Conservation (phyloP, 169 alveolate genomes). For the Babesia sp. region DNA sequence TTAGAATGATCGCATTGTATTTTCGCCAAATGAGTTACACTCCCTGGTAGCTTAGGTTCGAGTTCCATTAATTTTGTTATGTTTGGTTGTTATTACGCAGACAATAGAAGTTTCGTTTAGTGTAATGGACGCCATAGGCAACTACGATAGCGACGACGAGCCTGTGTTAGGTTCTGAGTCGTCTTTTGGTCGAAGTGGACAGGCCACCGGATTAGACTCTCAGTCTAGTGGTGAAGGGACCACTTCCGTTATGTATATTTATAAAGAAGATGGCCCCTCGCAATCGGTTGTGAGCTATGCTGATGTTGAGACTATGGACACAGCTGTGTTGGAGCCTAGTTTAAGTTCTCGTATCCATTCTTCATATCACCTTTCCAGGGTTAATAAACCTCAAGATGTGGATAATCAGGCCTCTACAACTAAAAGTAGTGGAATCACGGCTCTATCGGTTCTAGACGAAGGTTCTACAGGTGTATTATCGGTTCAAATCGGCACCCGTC, state of each 20-base stretch:
- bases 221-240: too few species aligned
- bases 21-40: too few species aligned
- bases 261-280: slow-evolving; percentile 1
- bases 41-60: too few species aligned
- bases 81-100: too few species aligned
- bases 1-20: too few species aligned
- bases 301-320: slow-evolving; percentile 19
- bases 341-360: slow-evolving; percentile 38
- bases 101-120: too few species aligned
- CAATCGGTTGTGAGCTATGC: background rate
- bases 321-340: background rate
- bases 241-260: too few species aligned
- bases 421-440: background rate
- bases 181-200: too few species aligned
- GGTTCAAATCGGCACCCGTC: slow-evolving; percentile 43
- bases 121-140: slow-evolving; percentile 38
- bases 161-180: too few species aligned
- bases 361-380: background rate
- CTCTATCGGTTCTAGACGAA: background rate
- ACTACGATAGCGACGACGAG: slow-evolving; percentile 53
- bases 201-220: too few species aligned
- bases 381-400: background rate
- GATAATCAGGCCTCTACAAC: background rate
- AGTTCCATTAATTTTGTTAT: too few species aligned
- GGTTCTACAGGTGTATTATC: background rate